Percentiles rank a stretch among this genome's conserved stretches.
phyloP scores from a whole-genome alignment of 352 stramenopile species.

The Phytophthora niederhauseri region DNA sequence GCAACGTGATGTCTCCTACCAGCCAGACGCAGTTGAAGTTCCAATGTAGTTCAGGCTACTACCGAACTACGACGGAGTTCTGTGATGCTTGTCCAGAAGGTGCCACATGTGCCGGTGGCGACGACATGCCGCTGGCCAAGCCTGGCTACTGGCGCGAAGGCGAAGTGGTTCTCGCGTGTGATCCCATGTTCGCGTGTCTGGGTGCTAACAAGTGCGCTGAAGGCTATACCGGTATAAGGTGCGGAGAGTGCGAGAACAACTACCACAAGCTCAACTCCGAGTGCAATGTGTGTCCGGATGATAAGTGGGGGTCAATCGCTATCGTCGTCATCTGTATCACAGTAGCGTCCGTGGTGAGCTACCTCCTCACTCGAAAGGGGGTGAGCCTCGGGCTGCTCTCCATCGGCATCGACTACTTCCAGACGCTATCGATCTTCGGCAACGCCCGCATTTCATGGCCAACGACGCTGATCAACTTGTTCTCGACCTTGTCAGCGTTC shows the following conservation, averaged over 20 bases:
- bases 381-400: slow-evolving; percentile 76
- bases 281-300: slow-evolving; percentile 56
- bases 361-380: slow-evolving; percentile 60
- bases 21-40: slow-evolving; percentile 73
- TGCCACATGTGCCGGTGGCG: slow-evolving; percentile 55
- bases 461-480: slow-evolving; percentile 57
- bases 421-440: slow-evolving; percentile 86
- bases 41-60: slow-evolving; percentile 64
- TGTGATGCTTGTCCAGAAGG: slow-evolving; percentile 61
- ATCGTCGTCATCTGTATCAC: slow-evolving; percentile 57
- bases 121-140: slow-evolving; percentile 48
- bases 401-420: slow-evolving; percentile 88
- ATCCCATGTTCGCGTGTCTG: slow-evolving; percentile 61
- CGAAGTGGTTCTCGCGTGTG: slow-evolving; percentile 57
- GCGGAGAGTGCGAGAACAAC: slow-evolving; percentile 48
- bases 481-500: slow-evolving; percentile 74
- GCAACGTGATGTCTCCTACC: slow-evolving; percentile 58
- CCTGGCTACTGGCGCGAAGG: slow-evolving; percentile 64
- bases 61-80: slow-evolving; percentile 46
- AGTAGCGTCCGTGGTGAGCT: slow-evolving; percentile 56
- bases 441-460: slow-evolving; percentile 77
- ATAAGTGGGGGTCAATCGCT: slow-evolving; percentile 61
- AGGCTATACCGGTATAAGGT: slow-evolving; percentile 54
- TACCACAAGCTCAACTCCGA: slow-evolving; percentile 73
- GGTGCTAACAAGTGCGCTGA: slow-evolving; percentile 53